These are phyloP conservation scores for Hortaea werneckii DNA, from an alignment of 2,329 filamentous ascomycete species.

Conservation along the genomic window DNA sequence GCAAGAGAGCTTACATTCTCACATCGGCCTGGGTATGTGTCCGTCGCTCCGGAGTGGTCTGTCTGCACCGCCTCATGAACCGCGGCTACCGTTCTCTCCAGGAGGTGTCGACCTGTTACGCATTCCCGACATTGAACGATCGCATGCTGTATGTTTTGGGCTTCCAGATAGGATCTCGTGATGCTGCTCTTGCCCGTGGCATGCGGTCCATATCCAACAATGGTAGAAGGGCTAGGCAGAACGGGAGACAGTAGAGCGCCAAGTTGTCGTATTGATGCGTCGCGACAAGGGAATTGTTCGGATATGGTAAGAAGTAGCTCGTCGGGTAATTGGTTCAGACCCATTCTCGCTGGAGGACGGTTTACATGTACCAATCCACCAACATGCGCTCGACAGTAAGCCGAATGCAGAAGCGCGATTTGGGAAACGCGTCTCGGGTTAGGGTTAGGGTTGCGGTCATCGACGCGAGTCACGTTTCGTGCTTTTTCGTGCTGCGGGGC, in stretches of 20 bases:
- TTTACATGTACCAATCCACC: background rate
- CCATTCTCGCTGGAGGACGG: slow-evolving; percentile 7
- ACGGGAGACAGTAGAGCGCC: slow-evolving; percentile 39
- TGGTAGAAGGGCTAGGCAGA: slow-evolving; percentile 59
- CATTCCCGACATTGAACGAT: slow-evolving; percentile 64
- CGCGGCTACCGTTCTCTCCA: slow-evolving; percentile 58
- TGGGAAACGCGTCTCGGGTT: too few relatives aligned
- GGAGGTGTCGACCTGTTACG: slow-evolving; percentile 66
- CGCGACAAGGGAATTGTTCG: slow-evolving; percentile 27
- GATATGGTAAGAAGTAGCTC: slow-evolving; percentile 18
- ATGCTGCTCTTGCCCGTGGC: slow-evolving; percentile 79
- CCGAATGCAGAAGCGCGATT: too few relatives aligned
- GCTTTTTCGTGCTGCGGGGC: too few relatives aligned
- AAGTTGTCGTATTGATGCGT: slow-evolving; percentile 39
- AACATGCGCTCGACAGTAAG: background rate
- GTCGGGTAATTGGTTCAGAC: slow-evolving; percentile 16
- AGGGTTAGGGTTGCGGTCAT: too few relatives aligned
- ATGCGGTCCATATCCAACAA: slow-evolving; percentile 75
- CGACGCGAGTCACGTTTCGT: too few relatives aligned
- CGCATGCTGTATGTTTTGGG: slow-evolving; percentile 42
- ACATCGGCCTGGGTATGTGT: slow-evolving; percentile 49
- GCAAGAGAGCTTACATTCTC: slow-evolving; percentile 71
- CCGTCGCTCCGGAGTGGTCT: slow-evolving; percentile 20
- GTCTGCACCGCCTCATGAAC: slow-evolving; percentile 29
- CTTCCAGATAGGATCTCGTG: slow-evolving; percentile 50